Conservation (phyloP, 2,329 filamentous ascomycete genomes). For the Penicillium expansum region DNA sequence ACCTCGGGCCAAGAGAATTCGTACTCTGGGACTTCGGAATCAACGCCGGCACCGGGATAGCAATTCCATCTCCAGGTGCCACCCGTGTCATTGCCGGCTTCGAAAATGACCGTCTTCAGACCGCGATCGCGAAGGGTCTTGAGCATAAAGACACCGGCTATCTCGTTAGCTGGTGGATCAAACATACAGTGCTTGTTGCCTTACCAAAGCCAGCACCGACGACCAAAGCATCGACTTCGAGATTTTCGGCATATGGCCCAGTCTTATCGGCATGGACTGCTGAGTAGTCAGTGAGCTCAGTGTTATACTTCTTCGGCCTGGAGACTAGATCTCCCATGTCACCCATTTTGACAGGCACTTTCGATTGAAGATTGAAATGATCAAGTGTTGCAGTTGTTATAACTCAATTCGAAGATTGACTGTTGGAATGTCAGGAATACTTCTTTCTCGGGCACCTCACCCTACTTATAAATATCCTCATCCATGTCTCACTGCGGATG, state of each 20-base stretch:
- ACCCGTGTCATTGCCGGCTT: constrained; percentile 52
- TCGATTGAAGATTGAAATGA: neutral
- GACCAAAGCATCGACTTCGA: constrained; percentile 28
- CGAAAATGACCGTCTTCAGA: constrained; percentile 50
- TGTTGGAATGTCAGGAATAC: neutral
- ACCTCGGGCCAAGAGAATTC: constrained; percentile 53
- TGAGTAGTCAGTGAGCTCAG: constrained; percentile 13
- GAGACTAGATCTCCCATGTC: neutral
- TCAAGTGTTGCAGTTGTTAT: neutral
- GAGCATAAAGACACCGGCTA: constrained; percentile 13
- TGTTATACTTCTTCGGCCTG: constrained; percentile 11
- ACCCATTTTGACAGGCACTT: neutral
- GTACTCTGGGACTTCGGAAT: constrained; percentile 55
- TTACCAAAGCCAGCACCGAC: constrained; percentile 31
- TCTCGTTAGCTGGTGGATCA: constrained; percentile 62
- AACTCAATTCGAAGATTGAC: neutral
- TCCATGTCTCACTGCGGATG: neutral
- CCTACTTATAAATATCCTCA: neutral
- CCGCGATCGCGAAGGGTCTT: constrained; percentile 31
- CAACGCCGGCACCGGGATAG: constrained; percentile 56
- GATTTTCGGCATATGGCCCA: constrained; percentile 20
- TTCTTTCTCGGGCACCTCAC: neutral
- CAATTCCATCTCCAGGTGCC: constrained; percentile 59
- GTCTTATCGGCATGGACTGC: constrained; percentile 2
- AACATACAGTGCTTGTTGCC: neutral